Evolutionary conservation across 257 asterid genomes (phyloP), one percentile per base, ranked within the genome.

Genomic region (Primulina tabacum): DNA sequence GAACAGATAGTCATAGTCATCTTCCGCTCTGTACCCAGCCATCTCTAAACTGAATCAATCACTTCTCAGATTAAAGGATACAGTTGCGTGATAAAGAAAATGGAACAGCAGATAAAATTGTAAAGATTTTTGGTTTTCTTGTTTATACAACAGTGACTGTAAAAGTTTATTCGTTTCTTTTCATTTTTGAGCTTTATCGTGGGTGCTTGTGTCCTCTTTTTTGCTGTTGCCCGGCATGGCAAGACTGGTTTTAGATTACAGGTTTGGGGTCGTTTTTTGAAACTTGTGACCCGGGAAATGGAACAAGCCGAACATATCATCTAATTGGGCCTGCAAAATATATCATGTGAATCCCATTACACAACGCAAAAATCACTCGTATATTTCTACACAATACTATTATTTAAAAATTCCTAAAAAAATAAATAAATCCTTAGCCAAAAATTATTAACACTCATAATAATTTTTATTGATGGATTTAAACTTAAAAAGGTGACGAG

Each of bases 1-100:
- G 78, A 90, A 90, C n/a, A 90, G 84, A 75, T 90, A 88, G 70
- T 90, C 97, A 37, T 90, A 90, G 76, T 90, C 95, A 71, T 90
- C 97, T 83, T 90, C 97, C 14, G 95, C 89, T 73, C 92, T 85
- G 79, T 90, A 85, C 62, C 90, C 92, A 21, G 92, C 72, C 97
- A 90, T 90, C 65, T 55, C 72, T 73, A 47, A 52, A 58, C 66
- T 29, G 18, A 7, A 58, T 62, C 76, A 72, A 63, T 64, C 9
- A 67, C 62, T 32, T 50, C 40, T 69, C 11, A 29, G 10, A 16
- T 47, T 68, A 47, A 37, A 28, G 12, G 59, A 33, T 17, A 52
- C 73, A 58, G 62, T 29, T 59, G 30, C 12, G 29, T 12, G 17
- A 77, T 67, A 75, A 62, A 38, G 1, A 43, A 58, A 58, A 58